Evolutionary conservation across 2,329 filamentous ascomycete species (phyloP).

Genomic region (Calonectria pauciramosa): DNA sequence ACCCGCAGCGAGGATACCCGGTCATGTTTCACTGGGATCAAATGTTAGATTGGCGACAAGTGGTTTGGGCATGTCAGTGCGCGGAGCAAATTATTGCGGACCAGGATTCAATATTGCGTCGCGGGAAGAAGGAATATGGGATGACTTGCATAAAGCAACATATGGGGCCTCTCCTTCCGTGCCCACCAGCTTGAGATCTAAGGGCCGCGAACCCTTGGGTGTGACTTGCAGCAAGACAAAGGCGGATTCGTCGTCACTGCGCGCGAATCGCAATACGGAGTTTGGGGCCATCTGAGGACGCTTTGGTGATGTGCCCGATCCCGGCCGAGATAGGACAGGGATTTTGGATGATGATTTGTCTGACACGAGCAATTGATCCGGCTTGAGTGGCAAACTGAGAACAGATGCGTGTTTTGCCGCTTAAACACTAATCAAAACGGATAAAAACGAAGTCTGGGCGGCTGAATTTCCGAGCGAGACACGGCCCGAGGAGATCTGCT

Average conservation of each 20-base stretch:
- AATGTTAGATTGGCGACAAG: conserved; percentile 38
- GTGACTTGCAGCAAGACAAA: conserved; percentile 74
- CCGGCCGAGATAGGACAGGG: conserved; percentile 12
- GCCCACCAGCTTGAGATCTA: conserved; percentile 77
- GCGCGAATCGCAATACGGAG: conserved; percentile 69
- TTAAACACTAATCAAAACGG: conserved; percentile 21
- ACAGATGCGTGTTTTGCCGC: conserved; percentile 28
- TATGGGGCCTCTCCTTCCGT: conserved; percentile 77
- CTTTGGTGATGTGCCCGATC: conserved; percentile 17
- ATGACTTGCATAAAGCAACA: conserved; percentile 67
- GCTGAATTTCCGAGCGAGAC: conserved; percentile 26
- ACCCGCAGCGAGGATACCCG: conserved; percentile 65
- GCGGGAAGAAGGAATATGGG: conserved; percentile 31
- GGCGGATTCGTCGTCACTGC: conserved; percentile 64
- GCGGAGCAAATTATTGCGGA: conserved; percentile 33
- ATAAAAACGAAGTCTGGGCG: neutral
- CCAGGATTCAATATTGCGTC: conserved; percentile 34
- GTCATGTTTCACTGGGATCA: conserved; percentile 67
- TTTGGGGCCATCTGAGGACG: conserved; percentile 40
- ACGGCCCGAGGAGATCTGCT: conserved; percentile 37
- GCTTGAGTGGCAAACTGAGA: conserved; percentile 31
- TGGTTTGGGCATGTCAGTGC: conserved; percentile 31
- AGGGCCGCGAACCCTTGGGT: conserved; percentile 61
- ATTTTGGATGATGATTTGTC: conserved; percentile 15
- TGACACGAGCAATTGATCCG: conserved; percentile 28